A percentile compares a stretch with the other conserved stretches of the same genome.
phyloP scores from a whole-genome alignment of 208 protist species.

The Trypanosoma melophagium region DNA sequence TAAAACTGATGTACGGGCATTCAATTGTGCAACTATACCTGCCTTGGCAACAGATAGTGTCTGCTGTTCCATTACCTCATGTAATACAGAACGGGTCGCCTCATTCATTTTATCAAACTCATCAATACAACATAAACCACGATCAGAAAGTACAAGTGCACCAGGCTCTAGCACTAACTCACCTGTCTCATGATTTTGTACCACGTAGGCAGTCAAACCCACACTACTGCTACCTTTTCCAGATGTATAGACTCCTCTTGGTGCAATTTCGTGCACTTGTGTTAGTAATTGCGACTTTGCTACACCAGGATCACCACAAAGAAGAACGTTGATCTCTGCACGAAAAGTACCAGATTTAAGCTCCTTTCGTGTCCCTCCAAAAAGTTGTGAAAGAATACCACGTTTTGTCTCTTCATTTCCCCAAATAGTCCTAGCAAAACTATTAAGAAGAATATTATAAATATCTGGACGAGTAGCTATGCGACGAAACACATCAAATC shows the following conservation, averaged over 20 bases:
- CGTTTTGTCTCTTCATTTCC: constrained; percentile 98
- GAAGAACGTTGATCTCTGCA: constrained; percentile 98
- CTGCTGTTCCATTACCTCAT: constrained; percentile 99
- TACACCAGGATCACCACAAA: constrained; percentile 99
- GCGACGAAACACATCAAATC: constrained; percentile 73
- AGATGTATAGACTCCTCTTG: constrained; percentile 98
- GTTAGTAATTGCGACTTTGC: constrained; percentile 99
- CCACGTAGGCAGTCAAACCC: constrained; percentile 99
- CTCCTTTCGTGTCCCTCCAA: constrained; percentile 96
- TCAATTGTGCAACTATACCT: constrained; percentile 99
- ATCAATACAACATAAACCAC: constrained; percentile 99
- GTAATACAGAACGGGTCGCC: constrained; percentile 96
- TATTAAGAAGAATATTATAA: constrained; percentile 93
- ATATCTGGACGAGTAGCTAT: constrained; percentile 91
- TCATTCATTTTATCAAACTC: constrained; percentile 99
- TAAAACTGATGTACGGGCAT: constrained; percentile 98
- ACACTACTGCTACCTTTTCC: constrained; percentile 98
- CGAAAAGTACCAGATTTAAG: constrained; percentile 85
- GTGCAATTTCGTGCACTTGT: constrained; percentile 97
- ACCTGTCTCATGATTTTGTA: constrained; percentile 95
- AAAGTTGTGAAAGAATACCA: constrained; percentile 98
- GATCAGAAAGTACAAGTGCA: constrained; percentile 97
- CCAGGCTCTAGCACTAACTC: constrained; percentile 99
- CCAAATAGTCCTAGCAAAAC: constrained; percentile 97
- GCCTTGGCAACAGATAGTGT: constrained; percentile 99